A percentile compares a stretch with the other conserved stretches of the same genome.
These are phyloP conservation scores for Umbilicus rupestris DNA, from an alignment of 164 flowering plant genomes.

Conservation along the genomic window DNA sequence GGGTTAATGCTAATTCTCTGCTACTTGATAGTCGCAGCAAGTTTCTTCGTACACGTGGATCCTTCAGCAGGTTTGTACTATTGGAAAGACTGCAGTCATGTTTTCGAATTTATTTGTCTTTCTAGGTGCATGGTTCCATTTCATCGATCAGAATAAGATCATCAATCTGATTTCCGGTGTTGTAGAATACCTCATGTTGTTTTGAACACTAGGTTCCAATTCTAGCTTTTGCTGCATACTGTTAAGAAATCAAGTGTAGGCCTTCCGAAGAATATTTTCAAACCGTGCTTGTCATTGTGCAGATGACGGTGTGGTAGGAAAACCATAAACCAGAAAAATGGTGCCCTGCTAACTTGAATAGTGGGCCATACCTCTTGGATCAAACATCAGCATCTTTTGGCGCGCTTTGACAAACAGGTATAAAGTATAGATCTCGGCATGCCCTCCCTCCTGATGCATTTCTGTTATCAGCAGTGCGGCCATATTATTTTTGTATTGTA, in stretches of 20 bases:
- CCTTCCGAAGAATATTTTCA: not conserved
- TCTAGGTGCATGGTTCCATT: not conserved
- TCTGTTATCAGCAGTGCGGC: not conserved
- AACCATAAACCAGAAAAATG: not conserved
- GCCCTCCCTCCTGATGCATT: too few species aligned
- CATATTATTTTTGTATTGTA: not conserved
- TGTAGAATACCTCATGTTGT: not conserved
- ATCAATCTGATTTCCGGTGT: not conserved
- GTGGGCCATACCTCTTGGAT: not conserved
- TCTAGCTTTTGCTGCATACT: not conserved
- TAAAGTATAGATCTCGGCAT: not conserved
- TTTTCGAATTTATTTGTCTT: not conserved
- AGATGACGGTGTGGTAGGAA: not conserved
- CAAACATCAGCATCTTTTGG: not conserved
- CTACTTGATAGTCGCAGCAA: slow-evolving; percentile 80
- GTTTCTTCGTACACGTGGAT: slow-evolving; percentile 80
- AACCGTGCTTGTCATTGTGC: not conserved
- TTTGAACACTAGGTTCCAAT: not conserved
- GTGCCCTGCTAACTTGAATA: not conserved
- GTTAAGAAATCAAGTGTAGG: too few species aligned
- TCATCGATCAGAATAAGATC: not conserved
- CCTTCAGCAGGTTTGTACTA: slow-evolving; percentile 37
- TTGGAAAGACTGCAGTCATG: not conserved
- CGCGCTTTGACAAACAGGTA: not conserved
- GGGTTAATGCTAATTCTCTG: slow-evolving; percentile 79